These are phyloP conservation scores for Fusarium sp. DNA, from an alignment of 2,329 filamentous ascomycete species.

Conservation along the genomic window DNA sequence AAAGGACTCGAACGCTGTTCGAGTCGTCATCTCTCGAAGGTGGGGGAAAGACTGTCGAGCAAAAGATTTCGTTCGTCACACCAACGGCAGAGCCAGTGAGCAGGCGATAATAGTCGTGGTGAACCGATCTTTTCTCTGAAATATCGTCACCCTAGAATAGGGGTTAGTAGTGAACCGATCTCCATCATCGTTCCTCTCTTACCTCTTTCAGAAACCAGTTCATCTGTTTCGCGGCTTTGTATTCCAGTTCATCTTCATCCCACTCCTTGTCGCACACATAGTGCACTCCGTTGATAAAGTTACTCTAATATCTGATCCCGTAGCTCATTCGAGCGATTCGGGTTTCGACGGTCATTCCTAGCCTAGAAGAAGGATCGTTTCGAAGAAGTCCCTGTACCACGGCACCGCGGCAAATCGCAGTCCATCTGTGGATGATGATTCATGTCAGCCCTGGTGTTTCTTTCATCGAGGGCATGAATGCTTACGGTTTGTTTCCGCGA, in stretches of 20 bases:
- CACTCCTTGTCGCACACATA: slow-evolving; percentile 25
- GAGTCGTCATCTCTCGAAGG: not conserved
- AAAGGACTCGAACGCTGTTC: slow-evolving; percentile 13
- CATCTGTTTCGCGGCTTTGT: slow-evolving; percentile 29
- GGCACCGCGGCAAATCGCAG: slow-evolving; percentile 50
- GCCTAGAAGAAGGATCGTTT: not conserved
- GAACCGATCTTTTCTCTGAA: not conserved
- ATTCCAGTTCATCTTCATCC: not conserved
- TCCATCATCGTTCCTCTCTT: not conserved
- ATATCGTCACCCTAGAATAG: slow-evolving; percentile 27
- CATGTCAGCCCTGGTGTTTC: too few relatives aligned
- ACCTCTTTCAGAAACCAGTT: slow-evolving; percentile 46
- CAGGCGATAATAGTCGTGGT: not conserved
- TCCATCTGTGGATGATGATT: slow-evolving; percentile 44
- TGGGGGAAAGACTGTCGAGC: not conserved
- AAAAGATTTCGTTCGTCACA: rapidly evolving
- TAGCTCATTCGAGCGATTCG: slow-evolving; percentile 48
- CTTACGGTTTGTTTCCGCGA: slow-evolving; percentile 49
- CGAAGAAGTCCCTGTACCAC: slow-evolving; percentile 41
- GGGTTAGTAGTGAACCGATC: not conserved
- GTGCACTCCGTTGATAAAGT: slow-evolving; percentile 15
- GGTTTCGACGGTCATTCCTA: slow-evolving; percentile 26
- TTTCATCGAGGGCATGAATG: not conserved
- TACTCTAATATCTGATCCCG: not conserved
- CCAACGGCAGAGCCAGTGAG: rapidly evolving